Conservation (phyloP, 148 eudicot genomes). For the Gaultheria prostrata region DNA sequence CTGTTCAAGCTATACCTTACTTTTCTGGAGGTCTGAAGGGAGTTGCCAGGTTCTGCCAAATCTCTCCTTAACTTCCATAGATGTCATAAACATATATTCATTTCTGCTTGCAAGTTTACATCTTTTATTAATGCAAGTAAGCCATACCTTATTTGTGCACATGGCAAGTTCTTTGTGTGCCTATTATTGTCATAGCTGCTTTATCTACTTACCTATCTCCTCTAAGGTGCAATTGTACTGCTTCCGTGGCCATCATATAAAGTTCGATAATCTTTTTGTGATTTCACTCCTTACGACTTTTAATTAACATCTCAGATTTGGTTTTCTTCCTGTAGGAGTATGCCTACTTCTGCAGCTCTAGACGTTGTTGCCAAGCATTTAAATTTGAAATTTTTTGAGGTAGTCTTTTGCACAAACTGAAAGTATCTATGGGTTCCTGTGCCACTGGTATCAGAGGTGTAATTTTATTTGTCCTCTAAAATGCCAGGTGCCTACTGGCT, state of each 20-base stretch:
- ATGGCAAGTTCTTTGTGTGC: not conserved
- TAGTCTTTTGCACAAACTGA: slow-evolving; percentile 20
- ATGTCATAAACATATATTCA: not conserved
- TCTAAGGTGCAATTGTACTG: not conserved
- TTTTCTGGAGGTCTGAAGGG: slow-evolving; percentile 92
- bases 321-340: slow-evolving; percentile 62
- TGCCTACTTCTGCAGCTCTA: slow-evolving; percentile 99
- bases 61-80: not conserved
- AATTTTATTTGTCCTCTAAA: slow-evolving; percentile 7
- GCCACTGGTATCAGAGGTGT: slow-evolving; percentile 9
- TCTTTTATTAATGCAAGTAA: not conserved
- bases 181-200: not conserved
- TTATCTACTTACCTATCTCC: not conserved
- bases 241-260: not conserved
- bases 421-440: not conserved
- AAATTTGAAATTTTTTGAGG: slow-evolving; percentile 91
- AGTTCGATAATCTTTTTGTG: slow-evolving; percentile 14
- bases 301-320: slow-evolving; percentile 1
- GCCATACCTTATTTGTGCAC: not conserved
- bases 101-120: not conserved
- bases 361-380: slow-evolving; percentile 89
- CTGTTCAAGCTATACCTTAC: slow-evolving; percentile 85
- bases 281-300: not conserved
- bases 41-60: slow-evolving; percentile 74
- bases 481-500: slow-evolving; percentile 90